A percentile compares a stretch with the other conserved stretches of the same genome.
These are phyloP conservation scores for Lactarius indigo DNA, from an alignment of 768 basidiomycete species.

Conservation along the genomic window DNA sequence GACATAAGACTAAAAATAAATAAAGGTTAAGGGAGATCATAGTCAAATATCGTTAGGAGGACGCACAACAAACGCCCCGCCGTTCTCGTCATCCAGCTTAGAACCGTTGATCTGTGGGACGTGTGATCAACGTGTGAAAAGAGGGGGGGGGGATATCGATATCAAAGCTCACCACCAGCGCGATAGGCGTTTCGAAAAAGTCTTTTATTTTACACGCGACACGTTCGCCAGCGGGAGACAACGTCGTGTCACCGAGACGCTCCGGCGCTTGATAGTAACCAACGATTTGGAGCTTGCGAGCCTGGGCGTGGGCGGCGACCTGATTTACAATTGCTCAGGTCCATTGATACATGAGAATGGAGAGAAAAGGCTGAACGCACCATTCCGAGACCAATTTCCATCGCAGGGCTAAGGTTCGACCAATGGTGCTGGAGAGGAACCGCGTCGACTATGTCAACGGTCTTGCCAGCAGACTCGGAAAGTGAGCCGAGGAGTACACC, in stretches of 20 bases:
- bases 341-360: not conserved
- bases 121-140: slow-evolving; percentile 39
- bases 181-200: slow-evolving; percentile 56
- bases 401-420: slow-evolving; percentile 81
- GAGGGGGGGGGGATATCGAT: slow-evolving; percentile 31
- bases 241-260: slow-evolving; percentile 52
- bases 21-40: not conserved
- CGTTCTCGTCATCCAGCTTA: slow-evolving; percentile 5
- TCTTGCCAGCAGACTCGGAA: slow-evolving; percentile 26
- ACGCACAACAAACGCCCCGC: slow-evolving; percentile 21
- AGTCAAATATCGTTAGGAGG: not conserved
- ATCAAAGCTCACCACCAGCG: slow-evolving; percentile 56
- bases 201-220: slow-evolving; percentile 54
- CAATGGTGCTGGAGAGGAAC: slow-evolving; percentile 82
- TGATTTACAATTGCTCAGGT: slow-evolving; percentile 29
- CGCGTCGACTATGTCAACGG: slow-evolving; percentile 56
- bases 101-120: slow-evolving; percentile 41
- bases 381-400: slow-evolving; percentile 79
- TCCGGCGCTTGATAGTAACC: slow-evolving; percentile 78
- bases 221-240: slow-evolving; percentile 64
- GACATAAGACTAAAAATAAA: slow-evolving; percentile 6
- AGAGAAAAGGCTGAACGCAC: slow-evolving; percentile 38
- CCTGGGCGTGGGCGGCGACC: slow-evolving; percentile 59
- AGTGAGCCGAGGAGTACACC: slow-evolving; percentile 68
- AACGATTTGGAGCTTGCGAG: slow-evolving; percentile 51